Evolutionary conservation across 176 grass and related monocot genomes (phyloP), one percentile per base, ranked within the genome.

Genomic region (Ensete ventricosum): DNA sequence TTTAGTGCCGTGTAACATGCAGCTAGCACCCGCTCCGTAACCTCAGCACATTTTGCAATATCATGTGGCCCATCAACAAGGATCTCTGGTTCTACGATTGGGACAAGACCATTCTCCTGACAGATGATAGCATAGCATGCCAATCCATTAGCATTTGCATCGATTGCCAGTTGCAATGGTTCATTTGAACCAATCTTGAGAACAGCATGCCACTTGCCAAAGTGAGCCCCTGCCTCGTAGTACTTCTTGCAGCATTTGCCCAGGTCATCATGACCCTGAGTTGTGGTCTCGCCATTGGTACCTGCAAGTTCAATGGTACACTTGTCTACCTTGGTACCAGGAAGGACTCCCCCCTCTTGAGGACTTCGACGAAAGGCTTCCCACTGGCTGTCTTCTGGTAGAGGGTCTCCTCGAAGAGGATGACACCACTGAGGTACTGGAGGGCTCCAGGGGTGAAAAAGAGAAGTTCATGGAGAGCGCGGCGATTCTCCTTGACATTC

Each of bases 121-220:
- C 69, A 53, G 69, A 71, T 71, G 29, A 71, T 71, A 22, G 69
- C 69, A 52, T 72, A 72, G n/a, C 69, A 50, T 50, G 69, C 69
- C 69, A 72, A 72, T 3, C 69, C 69, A 72, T 72, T 17, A 52
- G 50, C 69, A 72, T 72, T 72, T 72, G 21, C 19, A 22, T 72
- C 17, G 16, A 72, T 72, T 12, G 69, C 17, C 9, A 72, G 49
- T 21, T 72, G 69, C 11, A 50, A 72, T 72, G 69, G 69, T 9
- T 71, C 69, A 10, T 16, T 71, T 11, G 34, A 43, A 22, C 69
- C 19, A 13, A 71, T 71, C 49, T 71, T 71, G 69, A 71, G 69
- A 20, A 71, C 69, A 10, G 69, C 69, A 71, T 49, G 69, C 69
- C 49, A 53, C 14, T 71, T 71, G 50, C 49, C 69, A 53, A 71